These are phyloP conservation scores for Tuber melanosporum DNA, from an alignment of 495 filamentous ascomycete species.

Conservation along the genomic window DNA sequence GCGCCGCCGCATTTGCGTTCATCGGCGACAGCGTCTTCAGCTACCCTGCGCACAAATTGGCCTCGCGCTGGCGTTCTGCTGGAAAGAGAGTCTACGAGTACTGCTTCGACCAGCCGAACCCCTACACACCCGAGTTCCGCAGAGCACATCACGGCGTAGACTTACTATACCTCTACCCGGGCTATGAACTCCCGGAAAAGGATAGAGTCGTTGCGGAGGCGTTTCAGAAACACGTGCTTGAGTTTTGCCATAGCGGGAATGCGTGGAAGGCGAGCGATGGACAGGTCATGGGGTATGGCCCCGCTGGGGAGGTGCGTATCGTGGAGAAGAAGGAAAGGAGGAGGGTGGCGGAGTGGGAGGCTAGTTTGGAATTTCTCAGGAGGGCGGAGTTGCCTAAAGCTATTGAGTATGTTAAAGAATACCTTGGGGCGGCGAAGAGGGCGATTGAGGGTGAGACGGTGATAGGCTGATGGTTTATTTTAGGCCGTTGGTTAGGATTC, in stretches of 20 bases:
- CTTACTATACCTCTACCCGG: background rate
- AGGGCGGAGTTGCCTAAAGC: background rate
- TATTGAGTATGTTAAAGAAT: background rate
- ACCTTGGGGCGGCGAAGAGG: background rate
- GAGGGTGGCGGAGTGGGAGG: background rate
- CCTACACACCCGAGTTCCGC: background rate
- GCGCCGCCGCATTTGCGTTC: background rate
- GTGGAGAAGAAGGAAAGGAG: conserved; percentile 1
- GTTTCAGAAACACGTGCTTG: conserved; percentile 3
- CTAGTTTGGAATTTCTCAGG: background rate
- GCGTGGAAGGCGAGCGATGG: background rate
- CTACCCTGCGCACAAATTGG: background rate
- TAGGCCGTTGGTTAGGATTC: background rate
- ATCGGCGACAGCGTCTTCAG: background rate
- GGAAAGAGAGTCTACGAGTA: background rate
- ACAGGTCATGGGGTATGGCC: background rate
- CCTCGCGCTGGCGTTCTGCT: background rate
- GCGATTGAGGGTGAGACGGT: background rate
- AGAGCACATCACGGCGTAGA: background rate
- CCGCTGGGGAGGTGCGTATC: background rate
- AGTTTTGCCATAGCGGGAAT: background rate
- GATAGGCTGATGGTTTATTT: background rate
- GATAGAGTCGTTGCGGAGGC: background rate
- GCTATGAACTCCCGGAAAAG: background rate
- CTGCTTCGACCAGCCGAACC: conserved; percentile 3